Base-by-base conservation (phyloP, 345 rosid species). In the Murraya paniculata region DNA sequence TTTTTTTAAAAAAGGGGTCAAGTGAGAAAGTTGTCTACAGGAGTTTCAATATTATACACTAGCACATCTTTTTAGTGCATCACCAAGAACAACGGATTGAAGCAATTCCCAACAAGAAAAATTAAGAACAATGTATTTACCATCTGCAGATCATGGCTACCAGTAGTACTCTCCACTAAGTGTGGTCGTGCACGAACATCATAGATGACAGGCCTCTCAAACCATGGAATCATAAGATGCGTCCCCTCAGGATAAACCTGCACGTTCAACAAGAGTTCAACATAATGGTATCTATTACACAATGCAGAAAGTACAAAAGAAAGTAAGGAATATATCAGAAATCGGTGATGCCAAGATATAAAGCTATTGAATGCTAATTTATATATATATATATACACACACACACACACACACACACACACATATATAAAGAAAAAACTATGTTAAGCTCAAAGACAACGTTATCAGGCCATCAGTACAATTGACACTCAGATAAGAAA, bases 181-280 rank as follows among this genome's bases (percentile, higher is more conserved):
- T 94, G 89, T 73, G 99, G 97, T 80, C 97, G 89, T 38, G 99
- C 98, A 77, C 98, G 94, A 19, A 95, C 94, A 82, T 96, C 99
- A 68, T 94, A 96, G 81, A 96, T 95, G 64, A 91, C 76, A 35
- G 98, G 96, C 84, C 97, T 88, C 81, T 95, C 98, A 79, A 95
- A 87, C 97, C 96, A 95, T 24, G 97, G 99, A 79, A 93, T 7
- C 90, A 92, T 93, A 41, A 95, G 80, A 83, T 95, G 98, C 2
- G 99, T 95, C n/a, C 99, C 99, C 79, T 95, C 99, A 33, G 94
- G 94, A 80, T 92, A 95, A 28, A 93, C 97, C 99, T 95, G 83
- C 84, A 81, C n/a, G 56, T 27, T 48, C 11, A 73, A 61, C 79
- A 53, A 68, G 56, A 5, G 62, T 33, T 35, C 64, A 28, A 14